These are phyloP conservation scores for Tinospora cordifolia DNA, from an alignment of 164 flowering plant species.

Conservation along the genomic window DNA sequence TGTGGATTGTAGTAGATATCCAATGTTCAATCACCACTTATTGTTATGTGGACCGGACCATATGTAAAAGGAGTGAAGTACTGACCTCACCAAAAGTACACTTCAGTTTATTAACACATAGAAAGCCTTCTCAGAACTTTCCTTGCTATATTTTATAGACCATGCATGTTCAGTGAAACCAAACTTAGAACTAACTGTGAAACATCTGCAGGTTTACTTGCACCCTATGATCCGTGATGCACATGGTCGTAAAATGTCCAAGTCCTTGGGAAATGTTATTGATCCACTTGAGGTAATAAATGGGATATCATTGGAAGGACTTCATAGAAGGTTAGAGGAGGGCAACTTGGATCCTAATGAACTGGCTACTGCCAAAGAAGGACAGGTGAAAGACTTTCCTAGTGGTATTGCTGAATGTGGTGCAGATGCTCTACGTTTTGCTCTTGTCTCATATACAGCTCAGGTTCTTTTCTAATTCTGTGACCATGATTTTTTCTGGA, in stretches of 20 bases:
- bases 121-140: too few species aligned
- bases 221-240: slow-evolving; percentile 99
- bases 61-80: too few species aligned
- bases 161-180: not conserved
- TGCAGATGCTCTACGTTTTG: slow-evolving; percentile 89
- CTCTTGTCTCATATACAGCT: slow-evolving; percentile 83
- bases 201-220: slow-evolving; percentile 63
- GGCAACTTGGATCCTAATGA: slow-evolving; percentile 77
- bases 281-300: slow-evolving; percentile 94
- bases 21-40: too few species aligned
- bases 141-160: not conserved
- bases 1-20: too few species aligned
- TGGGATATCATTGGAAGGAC: slow-evolving; percentile 75
- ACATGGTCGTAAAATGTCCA: slow-evolving; percentile 99
- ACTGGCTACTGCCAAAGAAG: slow-evolving; percentile 56
- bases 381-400: slow-evolving; percentile 79
- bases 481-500: not conserved
- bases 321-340: slow-evolving; percentile 77
- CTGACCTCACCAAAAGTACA: too few species aligned
- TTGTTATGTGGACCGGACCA: too few species aligned
- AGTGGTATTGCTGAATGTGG: slow-evolving; percentile 90
- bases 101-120: too few species aligned
- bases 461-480: slow-evolving; percentile 44
- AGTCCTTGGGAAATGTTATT: slow-evolving; percentile 94
- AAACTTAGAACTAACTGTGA: slow-evolving; percentile 2